phyloP scores from a whole-genome alignment of 2,329 filamentous ascomycete genomes.

The Pseudogymnoascus sp. region DNA sequence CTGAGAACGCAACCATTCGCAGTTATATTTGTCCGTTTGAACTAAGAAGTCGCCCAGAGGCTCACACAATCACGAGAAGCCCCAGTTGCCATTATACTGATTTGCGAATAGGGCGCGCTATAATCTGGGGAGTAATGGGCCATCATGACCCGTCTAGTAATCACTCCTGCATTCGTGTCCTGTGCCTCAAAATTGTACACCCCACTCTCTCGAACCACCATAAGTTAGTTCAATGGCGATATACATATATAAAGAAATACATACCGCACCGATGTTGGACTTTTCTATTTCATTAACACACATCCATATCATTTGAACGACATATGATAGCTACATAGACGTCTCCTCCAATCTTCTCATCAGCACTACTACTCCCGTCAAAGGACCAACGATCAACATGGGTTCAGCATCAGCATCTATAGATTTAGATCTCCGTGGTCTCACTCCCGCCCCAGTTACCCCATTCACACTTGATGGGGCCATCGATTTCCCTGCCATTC shows the following conservation, averaged over 20 bases:
- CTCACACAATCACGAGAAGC: background rate
- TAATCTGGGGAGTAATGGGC: constrained; percentile 12
- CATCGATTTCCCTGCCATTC: constrained; percentile 44
- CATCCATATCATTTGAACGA: background rate
- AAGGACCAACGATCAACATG: constrained; percentile 18
- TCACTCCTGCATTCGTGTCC: background rate
- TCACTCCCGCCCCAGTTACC: constrained; percentile 43
- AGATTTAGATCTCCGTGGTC: constrained; percentile 38
- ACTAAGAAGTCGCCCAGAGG: background rate
- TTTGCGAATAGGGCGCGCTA: constrained; percentile 10
- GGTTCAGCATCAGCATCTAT: constrained; percentile 18
- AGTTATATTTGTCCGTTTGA: background rate
- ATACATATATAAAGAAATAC: background rate
- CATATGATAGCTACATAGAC: background rate
- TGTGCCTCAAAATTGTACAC: constrained; percentile 22
- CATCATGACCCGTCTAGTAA: constrained; percentile 1
- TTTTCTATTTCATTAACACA: background rate
- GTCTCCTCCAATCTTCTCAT: constrained; percentile 15
- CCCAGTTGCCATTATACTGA: background rate
- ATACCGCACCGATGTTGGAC: background rate
- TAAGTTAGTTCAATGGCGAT: background rate
- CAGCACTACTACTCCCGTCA: background rate
- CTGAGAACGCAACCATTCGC: background rate
- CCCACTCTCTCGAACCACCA: constrained; percentile 15
- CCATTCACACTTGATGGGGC: constrained; percentile 40